These are phyloP conservation scores for Phytophthora citrophthora DNA, from an alignment of 352 stramenopile species.

Conservation along the genomic window DNA sequence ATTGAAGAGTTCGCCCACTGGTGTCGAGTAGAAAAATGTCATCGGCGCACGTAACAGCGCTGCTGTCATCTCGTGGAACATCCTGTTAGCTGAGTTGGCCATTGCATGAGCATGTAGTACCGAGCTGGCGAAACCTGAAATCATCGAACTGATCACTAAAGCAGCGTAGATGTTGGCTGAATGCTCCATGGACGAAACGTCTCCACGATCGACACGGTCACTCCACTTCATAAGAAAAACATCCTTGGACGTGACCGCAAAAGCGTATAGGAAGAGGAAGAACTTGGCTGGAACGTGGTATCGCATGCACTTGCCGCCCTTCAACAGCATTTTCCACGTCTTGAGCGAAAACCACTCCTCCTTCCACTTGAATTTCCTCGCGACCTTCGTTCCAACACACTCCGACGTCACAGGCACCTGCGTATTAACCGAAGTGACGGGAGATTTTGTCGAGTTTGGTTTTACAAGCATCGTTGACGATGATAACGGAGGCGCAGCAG, in stretches of 20 bases:
- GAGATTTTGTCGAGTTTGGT: conserved; percentile 4
- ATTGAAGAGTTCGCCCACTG: conserved; percentile 55
- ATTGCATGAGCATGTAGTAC: conserved; percentile 44
- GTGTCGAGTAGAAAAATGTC: conserved; percentile 53
- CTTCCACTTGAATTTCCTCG: conserved; percentile 34
- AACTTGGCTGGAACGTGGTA: conserved; percentile 37
- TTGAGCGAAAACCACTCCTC: conserved; percentile 37
- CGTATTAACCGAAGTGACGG: background rate
- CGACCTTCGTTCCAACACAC: conserved; percentile 30
- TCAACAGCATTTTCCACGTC: conserved; percentile 35
- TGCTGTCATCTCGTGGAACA: conserved; percentile 55
- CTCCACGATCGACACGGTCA: conserved; percentile 29
- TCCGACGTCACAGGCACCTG: conserved; percentile 32
- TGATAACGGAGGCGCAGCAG: conserved; percentile 6
- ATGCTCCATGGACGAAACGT: conserved; percentile 33
- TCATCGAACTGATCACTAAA: conserved; percentile 43
- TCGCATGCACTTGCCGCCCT: conserved; percentile 23
- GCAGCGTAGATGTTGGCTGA: conserved; percentile 39
- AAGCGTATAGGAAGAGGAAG: conserved; percentile 38
- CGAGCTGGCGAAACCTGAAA: conserved; percentile 41
- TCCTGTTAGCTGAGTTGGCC: conserved; percentile 36
- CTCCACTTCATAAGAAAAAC: conserved; percentile 52
- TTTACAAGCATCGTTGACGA: conserved; percentile 10
- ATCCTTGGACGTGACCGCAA: conserved; percentile 39
- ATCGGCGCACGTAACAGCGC: conserved; percentile 48